Evolutionary conservation across 2,329 filamentous ascomycete species (phyloP).

Genomic region (Lachnellula arida): DNA sequence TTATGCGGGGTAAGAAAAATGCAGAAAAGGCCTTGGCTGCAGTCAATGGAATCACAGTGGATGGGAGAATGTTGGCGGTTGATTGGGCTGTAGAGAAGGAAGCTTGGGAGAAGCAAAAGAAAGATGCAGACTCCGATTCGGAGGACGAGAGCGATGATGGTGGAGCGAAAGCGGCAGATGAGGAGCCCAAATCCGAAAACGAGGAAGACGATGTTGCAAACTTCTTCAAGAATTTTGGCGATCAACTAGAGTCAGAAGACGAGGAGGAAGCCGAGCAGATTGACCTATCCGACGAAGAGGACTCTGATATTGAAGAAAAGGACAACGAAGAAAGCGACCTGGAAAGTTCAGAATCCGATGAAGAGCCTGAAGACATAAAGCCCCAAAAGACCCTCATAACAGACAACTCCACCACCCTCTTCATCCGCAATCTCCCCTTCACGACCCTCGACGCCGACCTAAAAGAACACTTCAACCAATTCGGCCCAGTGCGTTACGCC

Average conservation of each 20-base stretch:
- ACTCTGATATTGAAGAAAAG: slow-evolving; percentile 32
- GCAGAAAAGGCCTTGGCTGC: slow-evolving; percentile 81
- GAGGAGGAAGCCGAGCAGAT: slow-evolving; percentile 21
- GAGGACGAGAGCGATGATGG: slow-evolving; percentile 35
- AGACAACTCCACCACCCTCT: slow-evolving; percentile 74
- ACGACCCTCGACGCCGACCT: slow-evolving; percentile 77
- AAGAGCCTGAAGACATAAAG: slow-evolving; percentile 34
- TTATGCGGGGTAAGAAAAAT: slow-evolving; percentile 82
- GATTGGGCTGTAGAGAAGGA: slow-evolving; percentile 96
- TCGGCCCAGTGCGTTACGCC: slow-evolving; percentile 86
- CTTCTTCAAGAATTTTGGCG: slow-evolving; percentile 32
- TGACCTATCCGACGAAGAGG: slow-evolving; percentile 30
- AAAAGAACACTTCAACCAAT: slow-evolving; percentile 79
- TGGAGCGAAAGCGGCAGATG: slow-evolving; percentile 28
- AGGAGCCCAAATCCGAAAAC: slow-evolving; percentile 29
- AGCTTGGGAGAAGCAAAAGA: slow-evolving; percentile 68
- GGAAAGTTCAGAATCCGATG: slow-evolving; percentile 38
- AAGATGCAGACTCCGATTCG: slow-evolving; percentile 36
- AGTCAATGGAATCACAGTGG: slow-evolving; percentile 85
- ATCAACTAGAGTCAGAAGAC: slow-evolving; percentile 35
- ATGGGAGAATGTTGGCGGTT: slow-evolving; percentile 83
- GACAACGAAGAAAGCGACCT: slow-evolving; percentile 39
- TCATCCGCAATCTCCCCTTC: slow-evolving; percentile 92
- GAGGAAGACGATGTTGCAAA: slow-evolving; percentile 35
- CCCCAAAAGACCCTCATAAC: slow-evolving; percentile 38